These are phyloP conservation scores for Hypericum perforatum DNA, from an alignment of 345 rosid genomes.

Conservation along the genomic window DNA sequence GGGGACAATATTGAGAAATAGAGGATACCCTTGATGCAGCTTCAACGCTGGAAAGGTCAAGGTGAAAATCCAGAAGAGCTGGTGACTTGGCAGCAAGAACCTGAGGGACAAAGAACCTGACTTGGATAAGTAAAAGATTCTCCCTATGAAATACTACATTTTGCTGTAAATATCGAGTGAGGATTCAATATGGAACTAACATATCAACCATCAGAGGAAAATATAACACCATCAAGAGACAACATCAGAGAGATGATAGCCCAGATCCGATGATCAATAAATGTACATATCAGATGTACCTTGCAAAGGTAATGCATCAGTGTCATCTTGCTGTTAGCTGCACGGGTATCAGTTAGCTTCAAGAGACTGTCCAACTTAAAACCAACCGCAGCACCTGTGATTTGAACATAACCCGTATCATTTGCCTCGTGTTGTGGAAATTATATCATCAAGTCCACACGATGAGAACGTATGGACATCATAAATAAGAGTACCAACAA, in stretches of 20 bases:
- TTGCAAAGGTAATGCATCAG: slow-evolving; percentile 98
- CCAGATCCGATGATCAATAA: background rate
- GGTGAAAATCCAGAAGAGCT: slow-evolving; percentile 69
- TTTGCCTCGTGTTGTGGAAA: background rate
- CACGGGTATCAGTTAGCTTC: slow-evolving; percentile 89
- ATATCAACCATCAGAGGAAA: background rate
- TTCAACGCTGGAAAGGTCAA: slow-evolving; percentile 79
- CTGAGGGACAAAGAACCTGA: slow-evolving; percentile 22
- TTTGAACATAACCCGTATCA: slow-evolving; percentile 13
- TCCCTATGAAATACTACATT: too few species aligned
- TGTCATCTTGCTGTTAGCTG: slow-evolving; percentile 88
- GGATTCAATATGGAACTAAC: too few species aligned
- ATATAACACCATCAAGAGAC: slow-evolving; percentile 4
- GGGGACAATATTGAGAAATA: slow-evolving; percentile 9
- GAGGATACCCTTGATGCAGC: slow-evolving; percentile 66
- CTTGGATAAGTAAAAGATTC: background rate
- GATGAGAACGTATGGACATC: too few species aligned
- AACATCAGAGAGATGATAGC: slow-evolving; percentile 2
- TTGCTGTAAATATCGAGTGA: too few species aligned
- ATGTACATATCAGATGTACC: slow-evolving; percentile 31
- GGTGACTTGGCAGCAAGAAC: slow-evolving; percentile 71
- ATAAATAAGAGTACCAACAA: too few species aligned
- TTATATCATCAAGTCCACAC: too few species aligned
- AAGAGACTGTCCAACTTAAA: slow-evolving; percentile 96
- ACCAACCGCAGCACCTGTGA: slow-evolving; percentile 91